Evolutionary conservation across 2,329 filamentous ascomycete genomes (phyloP).

Genomic region (Parascedosporium putredinis): DNA sequence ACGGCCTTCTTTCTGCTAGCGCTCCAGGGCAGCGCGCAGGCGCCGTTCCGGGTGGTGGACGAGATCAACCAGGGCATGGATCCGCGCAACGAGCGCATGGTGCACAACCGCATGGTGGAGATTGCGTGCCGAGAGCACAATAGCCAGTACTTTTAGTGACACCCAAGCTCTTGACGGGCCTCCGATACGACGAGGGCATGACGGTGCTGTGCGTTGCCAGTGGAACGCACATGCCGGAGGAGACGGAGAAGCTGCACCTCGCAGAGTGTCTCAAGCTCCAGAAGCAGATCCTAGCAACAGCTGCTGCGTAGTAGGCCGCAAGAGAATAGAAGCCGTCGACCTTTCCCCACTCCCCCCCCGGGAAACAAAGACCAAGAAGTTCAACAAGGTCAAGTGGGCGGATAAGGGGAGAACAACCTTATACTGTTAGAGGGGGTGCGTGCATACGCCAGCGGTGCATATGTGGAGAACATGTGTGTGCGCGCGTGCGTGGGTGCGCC

Average conservation of each 20-base stretch:
- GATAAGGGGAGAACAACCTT: too few species aligned
- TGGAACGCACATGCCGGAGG: constrained; percentile 60
- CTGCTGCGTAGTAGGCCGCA: neutral
- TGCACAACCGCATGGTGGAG: constrained; percentile 95
- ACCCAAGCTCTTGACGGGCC: constrained; percentile 77
- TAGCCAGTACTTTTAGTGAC: constrained; percentile 95
- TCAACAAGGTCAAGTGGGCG: too few species aligned
- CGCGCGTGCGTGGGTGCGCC: too few species aligned
- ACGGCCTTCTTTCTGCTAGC: constrained; percentile 99
- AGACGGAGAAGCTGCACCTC: constrained; percentile 42
- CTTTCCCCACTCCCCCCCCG: too few species aligned
- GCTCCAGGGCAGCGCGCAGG: constrained; percentile 82
- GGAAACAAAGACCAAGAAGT: too few species aligned
- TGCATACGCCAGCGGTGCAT: too few species aligned
- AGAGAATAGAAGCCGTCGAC: neutral
- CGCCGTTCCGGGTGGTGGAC: constrained; percentile 95
- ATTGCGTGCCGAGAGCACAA: constrained; percentile 81
- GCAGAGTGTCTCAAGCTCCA: constrained; percentile 32
- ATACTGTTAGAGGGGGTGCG: too few species aligned
- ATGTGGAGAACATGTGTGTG: too few species aligned
- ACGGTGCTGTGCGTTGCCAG: constrained; percentile 87
- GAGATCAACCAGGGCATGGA: constrained; percentile 99
- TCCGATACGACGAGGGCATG: constrained; percentile 86
- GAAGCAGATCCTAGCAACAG: constrained; percentile 23
- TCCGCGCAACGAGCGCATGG: constrained; percentile 93